Conservation (phyloP, 345 rosid genomes). For the Rubroshorea leprosula region DNA sequence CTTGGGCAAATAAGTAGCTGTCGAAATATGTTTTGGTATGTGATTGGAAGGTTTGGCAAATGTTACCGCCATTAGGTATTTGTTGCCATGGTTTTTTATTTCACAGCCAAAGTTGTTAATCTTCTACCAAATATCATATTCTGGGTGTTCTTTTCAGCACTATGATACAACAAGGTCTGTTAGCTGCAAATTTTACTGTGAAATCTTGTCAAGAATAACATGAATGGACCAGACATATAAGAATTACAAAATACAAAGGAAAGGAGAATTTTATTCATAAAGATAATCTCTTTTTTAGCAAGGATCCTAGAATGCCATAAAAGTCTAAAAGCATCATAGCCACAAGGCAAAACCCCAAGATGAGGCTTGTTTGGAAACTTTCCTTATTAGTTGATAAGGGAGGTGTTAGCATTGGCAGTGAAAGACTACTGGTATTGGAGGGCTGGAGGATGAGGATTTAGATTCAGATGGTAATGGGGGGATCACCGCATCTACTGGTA, state of each 20-base stretch:
- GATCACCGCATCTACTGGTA: conserved; percentile 15
- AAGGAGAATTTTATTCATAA: neutral
- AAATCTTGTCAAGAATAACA: neutral
- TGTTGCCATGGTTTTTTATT: too few species aligned
- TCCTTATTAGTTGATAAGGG: conserved; percentile 28
- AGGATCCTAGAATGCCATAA: neutral
- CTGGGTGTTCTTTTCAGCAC: too few species aligned
- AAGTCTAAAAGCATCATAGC: conserved; percentile 1
- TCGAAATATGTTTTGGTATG: too few species aligned
- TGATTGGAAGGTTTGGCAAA: too few species aligned
- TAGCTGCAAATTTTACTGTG: neutral
- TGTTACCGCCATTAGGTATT: too few species aligned
- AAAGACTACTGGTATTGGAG: conserved; percentile 9
- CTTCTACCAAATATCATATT: too few species aligned
- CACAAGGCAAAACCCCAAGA: conserved; percentile 7
- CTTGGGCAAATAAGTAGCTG: too few species aligned
- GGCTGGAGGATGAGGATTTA: conserved; percentile 15
- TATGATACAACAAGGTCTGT: conserved; percentile 8
- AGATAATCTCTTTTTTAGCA: neutral
- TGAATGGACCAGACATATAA: neutral
- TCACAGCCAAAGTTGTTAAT: too few species aligned
- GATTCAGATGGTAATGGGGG: conserved; percentile 19
- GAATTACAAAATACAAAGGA: neutral
- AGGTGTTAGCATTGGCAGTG: conserved; percentile 12
- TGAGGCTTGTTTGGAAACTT: conserved; percentile 12